phyloP scores from a whole-genome alignment of 2,329 filamentous ascomycete genomes.

The Trichothecium roseum region DNA sequence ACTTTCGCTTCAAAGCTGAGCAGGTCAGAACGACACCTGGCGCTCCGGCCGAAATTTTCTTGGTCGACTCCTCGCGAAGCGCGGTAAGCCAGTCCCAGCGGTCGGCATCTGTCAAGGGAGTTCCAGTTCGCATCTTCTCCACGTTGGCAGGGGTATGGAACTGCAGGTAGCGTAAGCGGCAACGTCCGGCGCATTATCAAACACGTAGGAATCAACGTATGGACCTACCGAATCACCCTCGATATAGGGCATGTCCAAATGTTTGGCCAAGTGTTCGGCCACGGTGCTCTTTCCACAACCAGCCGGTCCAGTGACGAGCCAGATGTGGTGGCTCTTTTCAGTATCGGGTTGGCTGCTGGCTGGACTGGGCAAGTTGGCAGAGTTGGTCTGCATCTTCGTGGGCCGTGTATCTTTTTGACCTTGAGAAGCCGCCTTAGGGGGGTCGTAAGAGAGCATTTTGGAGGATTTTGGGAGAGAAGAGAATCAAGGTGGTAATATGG shows the following conservation, averaged over 20 bases:
- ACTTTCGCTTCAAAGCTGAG: slow-evolving; percentile 93
- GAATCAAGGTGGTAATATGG: no score
- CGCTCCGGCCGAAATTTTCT: slow-evolving; percentile 43
- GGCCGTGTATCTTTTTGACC: slow-evolving; percentile 2
- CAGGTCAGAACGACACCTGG: slow-evolving; percentile 88
- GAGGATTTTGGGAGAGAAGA: not conserved
- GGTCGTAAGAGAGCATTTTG: slow-evolving; percentile 42
- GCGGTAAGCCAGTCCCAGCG: slow-evolving; percentile 94
- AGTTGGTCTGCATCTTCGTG: slow-evolving; percentile 2
- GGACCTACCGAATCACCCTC: slow-evolving; percentile 66
- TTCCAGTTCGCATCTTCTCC: slow-evolving; percentile 80
- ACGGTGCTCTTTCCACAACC: slow-evolving; percentile 74
- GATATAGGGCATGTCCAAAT: slow-evolving; percentile 59
- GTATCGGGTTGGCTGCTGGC: slow-evolving; percentile 16
- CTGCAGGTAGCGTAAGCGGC: slow-evolving; percentile 24
- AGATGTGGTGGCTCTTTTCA: slow-evolving; percentile 54
- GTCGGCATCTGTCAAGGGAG: slow-evolving; percentile 82
- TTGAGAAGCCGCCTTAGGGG: slow-evolving; percentile 27
- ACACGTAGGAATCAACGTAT: not conserved
- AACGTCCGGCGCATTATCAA: not conserved
- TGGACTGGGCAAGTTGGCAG: slow-evolving; percentile 13
- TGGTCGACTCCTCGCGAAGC: slow-evolving; percentile 58
- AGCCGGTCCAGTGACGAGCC: slow-evolving; percentile 70
- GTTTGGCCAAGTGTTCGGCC: slow-evolving; percentile 51
- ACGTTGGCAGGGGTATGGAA: slow-evolving; percentile 72